Percentiles rank a stretch among this genome's conserved stretches.
Evolutionary conservation across 1,284 basidiomycete species (phyloP).

Genomic region (Mycosarcoma mackinlayi): DNA sequence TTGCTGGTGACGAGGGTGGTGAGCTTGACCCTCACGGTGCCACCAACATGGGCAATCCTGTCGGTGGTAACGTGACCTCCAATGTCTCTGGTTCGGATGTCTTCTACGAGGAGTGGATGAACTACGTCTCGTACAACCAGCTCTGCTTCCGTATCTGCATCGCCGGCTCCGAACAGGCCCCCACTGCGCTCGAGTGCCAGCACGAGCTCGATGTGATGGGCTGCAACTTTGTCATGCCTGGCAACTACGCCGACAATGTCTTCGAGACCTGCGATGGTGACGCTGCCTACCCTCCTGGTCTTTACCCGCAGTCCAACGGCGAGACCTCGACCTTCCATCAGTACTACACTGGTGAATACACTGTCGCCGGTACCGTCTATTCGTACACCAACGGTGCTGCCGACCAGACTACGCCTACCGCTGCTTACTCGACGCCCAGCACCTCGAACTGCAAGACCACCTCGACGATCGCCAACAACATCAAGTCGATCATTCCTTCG

Average conservation of each 20-base stretch:
- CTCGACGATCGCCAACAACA: slow-evolving; percentile 59
- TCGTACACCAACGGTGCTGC: slow-evolving; percentile 64
- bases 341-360: slow-evolving; percentile 59
- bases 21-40: slow-evolving; percentile 68
- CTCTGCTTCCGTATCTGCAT: slow-evolving; percentile 68
- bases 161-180: slow-evolving; percentile 55
- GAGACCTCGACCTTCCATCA: slow-evolving; percentile 64
- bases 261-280: slow-evolving; percentile 68
- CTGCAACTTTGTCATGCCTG: slow-evolving; percentile 69
- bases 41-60: slow-evolving; percentile 71
- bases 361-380: slow-evolving; percentile 38
- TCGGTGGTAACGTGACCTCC: slow-evolving; percentile 72
- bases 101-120: slow-evolving; percentile 72
- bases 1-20: slow-evolving; percentile 60
- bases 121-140: slow-evolving; percentile 63
- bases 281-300: slow-evolving; percentile 66
- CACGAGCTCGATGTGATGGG: slow-evolving; percentile 67
- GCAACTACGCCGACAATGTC: slow-evolving; percentile 58
- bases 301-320: slow-evolving; percentile 57
- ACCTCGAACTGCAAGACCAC: slow-evolving; percentile 60
- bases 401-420: slow-evolving; percentile 56
- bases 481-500: slow-evolving; percentile 36
- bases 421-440: slow-evolving; percentile 65
- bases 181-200: slow-evolving; percentile 62
- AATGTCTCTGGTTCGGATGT: slow-evolving; percentile 71